Base-by-base conservation (phyloP, 257 asterid genomes). In the Anisodus tanguticus region DNA sequence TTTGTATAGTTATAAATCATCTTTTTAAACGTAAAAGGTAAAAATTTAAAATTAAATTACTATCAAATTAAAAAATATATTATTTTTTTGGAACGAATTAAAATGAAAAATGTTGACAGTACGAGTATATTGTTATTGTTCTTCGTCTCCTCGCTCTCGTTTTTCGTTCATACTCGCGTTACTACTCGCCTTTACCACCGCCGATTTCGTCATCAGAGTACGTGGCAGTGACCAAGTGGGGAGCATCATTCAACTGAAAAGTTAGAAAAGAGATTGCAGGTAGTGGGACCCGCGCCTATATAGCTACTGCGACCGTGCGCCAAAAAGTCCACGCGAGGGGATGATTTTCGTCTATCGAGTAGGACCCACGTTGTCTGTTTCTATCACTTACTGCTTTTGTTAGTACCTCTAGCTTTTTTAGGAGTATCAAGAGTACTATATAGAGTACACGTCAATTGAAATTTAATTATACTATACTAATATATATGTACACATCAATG, bases 281-380 rank as follows among this genome's bases (percentile, higher is more conserved):
- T 13, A 15, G 88, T 19, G 81, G 88, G 90, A 17, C 81, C 88
- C 35, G 35, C 85, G 10, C 19, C 19, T 13, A 57, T 16, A 57
- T 49, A 19, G 83, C 71, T 70, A 84, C 88, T 69, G 85, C 58
- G 49, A 60, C 91, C 89, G 89, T 85, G 88, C 87, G 31, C 19
- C 13, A 58, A 59, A 87, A 88, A 90, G 91, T 91, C 91, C 83
- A 88, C 81, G 51, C 69, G 54, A 58, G 10, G 70, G 41, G 72
- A 47, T 57, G 64, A 41, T 86, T 80, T 53, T 59, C 83, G 79
- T 84, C 84, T 78, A 26, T 9, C n/a, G 37, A 45, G n/a, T 87
- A 72, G 92, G 90, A 22, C 88, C 93, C 92, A 91, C 92, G 85
- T 82, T 57, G 83, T 87, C 53, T 81, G 87, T 81, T 74, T 19